Percentiles rank a stretch among this genome's conserved stretches.
phyloP scores from a whole-genome alignment of 305 asterid species.

The Fraxinus angustifolia region DNA sequence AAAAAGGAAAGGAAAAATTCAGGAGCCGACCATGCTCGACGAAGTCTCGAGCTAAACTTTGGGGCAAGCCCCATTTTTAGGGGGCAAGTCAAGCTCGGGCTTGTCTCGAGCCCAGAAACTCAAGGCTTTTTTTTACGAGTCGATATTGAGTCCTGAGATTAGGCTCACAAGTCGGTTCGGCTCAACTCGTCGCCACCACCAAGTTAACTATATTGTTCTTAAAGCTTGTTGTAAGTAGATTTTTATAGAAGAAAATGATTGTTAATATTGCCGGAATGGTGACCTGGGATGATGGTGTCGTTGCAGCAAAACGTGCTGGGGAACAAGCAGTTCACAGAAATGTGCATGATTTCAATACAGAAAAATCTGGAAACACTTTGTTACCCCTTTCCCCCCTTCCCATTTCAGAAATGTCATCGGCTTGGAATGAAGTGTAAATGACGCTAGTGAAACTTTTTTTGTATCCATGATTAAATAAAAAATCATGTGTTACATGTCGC shows the following conservation, averaged over 20 bases:
- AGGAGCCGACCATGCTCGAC: no score
- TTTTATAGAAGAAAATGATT: constrained; percentile 38
- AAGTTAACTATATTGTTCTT: background rate
- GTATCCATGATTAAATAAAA: no score
- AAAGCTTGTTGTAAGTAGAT: constrained; percentile 46
- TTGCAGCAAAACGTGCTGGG: constrained; percentile 69
- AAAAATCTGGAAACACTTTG: constrained; percentile 38
- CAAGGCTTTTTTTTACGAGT: no score
- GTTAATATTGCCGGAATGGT: constrained; percentile 76
- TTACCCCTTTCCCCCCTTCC: background rate
- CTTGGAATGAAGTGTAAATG: background rate
- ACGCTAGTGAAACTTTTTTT: background rate
- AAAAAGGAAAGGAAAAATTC: no score
- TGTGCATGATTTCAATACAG: constrained; percentile 58
- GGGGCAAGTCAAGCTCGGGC: no score
- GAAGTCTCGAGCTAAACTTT: no score
- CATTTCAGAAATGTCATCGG: background rate
- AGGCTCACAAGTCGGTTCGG: no score
- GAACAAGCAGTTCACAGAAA: constrained; percentile 53
- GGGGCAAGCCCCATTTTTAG: no score
- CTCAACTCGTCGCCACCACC: no score
- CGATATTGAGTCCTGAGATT: no score
- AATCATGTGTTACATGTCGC: no score
- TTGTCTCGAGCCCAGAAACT: no score
- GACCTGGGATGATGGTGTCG: constrained; percentile 81